phyloP scores from a whole-genome alignment of 1,139 yeast species.

The Candida sp. region DNA sequence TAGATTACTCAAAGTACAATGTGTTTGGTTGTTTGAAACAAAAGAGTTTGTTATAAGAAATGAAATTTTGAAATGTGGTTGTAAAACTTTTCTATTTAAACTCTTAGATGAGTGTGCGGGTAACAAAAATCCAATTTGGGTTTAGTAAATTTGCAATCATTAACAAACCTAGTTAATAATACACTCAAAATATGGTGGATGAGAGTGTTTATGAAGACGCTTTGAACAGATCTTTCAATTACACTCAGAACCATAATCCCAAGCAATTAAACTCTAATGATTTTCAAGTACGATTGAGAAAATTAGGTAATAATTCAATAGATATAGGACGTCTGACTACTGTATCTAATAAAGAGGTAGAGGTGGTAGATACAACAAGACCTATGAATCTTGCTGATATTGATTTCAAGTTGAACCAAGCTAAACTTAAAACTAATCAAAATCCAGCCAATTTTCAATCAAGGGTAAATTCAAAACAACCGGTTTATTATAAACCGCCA shows the following conservation, averaged over 20 bases:
- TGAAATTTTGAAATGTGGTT: neutral
- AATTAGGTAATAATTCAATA: neutral
- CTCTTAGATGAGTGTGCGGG: neutral
- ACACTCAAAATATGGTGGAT: neutral
- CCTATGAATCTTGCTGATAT: constrained; percentile 1
- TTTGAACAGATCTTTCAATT: constrained; percentile 1
- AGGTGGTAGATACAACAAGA: neutral
- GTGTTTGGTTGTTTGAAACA: neutral
- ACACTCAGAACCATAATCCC: neutral
- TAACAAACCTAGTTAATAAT: too few relatives aligned
- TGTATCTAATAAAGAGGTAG: neutral
- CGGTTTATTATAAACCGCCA: constrained; percentile 37
- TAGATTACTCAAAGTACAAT: constrained; percentile 3
- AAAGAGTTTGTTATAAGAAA: neutral
- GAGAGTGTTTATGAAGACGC: constrained; percentile 8
- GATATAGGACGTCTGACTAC: neutral
- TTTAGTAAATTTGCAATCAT: neutral
- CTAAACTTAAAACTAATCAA: constrained; percentile 1
- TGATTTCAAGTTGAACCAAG: constrained; percentile 1
- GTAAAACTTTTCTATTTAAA: neutral
- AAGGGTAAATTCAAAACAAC: constrained; percentile 11
- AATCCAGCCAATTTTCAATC: neutral
- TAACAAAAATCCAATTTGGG: neutral
- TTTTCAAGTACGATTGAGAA: constrained; percentile 1
- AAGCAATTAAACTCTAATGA: constrained; percentile 1